Conservation (phyloP, 164 flowering plant genomes). For the Paratinospora sagittata region DNA sequence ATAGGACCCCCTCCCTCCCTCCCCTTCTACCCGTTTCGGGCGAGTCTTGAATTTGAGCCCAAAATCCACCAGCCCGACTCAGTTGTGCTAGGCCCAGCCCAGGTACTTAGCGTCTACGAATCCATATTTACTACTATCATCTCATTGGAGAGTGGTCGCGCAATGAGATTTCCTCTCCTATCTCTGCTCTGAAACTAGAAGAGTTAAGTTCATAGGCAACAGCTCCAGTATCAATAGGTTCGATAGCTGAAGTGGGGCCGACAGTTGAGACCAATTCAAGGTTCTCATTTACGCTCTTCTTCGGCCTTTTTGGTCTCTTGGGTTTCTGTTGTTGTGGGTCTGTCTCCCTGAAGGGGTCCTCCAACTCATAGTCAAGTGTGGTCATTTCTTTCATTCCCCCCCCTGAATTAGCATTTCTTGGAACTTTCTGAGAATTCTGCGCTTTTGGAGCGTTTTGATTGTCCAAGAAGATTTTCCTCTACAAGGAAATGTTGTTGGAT, state of each 20-base stretch:
- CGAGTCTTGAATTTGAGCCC: neutral
- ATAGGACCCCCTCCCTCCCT: neutral
- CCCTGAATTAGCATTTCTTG: slow-evolving; percentile 24
- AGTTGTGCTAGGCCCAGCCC: neutral
- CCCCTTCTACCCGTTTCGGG: too few relatives aligned
- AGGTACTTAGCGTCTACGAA: neutral
- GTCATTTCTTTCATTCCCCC: slow-evolving; percentile 23
- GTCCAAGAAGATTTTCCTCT: slow-evolving; percentile 51
- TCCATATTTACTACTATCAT: neutral
- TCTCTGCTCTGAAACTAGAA: slow-evolving; percentile 16
- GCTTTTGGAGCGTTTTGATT: slow-evolving; percentile 41
- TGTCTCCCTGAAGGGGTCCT: slow-evolving; percentile 26
- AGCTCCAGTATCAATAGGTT: slow-evolving; percentile 24
- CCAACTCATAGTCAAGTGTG: slow-evolving; percentile 34
- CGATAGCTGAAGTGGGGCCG: slow-evolving; percentile 13
- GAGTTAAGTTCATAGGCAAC: slow-evolving; percentile 15
- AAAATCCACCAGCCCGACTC: neutral
- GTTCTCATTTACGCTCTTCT: slow-evolving; percentile 70
- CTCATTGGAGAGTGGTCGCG: slow-evolving; percentile 7
- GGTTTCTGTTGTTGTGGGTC: slow-evolving; percentile 43
- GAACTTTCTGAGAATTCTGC: slow-evolving; percentile 34
- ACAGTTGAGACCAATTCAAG: slow-evolving; percentile 52
- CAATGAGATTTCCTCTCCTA: slow-evolving; percentile 17
- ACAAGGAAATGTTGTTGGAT: slow-evolving; percentile 4
- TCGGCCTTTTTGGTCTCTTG: slow-evolving; percentile 66